Evolutionary conservation across 345 rosid genomes (phyloP).

Genomic region (Salix brachista): DNA sequence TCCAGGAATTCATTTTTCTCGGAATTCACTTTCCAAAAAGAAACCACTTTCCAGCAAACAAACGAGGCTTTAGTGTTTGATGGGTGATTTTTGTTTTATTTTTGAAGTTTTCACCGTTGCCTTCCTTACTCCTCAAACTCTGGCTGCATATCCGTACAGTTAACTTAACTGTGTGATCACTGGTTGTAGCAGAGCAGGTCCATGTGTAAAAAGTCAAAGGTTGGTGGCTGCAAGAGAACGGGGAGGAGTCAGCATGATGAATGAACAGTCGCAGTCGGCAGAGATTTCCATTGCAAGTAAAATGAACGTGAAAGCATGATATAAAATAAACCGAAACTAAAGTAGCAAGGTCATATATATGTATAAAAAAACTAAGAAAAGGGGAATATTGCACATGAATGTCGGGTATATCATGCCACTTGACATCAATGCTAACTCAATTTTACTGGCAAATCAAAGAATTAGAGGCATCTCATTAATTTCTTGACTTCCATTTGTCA

Average conservation of each 20-base stretch:
- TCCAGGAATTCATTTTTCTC: too few species aligned
- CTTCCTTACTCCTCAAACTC: slow-evolving; percentile 32
- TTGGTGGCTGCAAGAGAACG: background rate
- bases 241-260: slow-evolving; percentile 16
- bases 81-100: background rate
- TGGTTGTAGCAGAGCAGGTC: slow-evolving; percentile 3
- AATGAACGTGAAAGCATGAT: background rate
- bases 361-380: too few species aligned
- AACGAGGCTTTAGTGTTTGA: too few species aligned
- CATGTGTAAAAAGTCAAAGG: slow-evolving; percentile 7
- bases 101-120: slow-evolving; percentile 7
- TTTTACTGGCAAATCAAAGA: slow-evolving; percentile 7
- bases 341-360: too few species aligned
- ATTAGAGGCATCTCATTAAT: background rate
- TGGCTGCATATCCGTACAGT: slow-evolving; percentile 23
- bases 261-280: slow-evolving; percentile 37
- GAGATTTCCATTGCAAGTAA: slow-evolving; percentile 23
- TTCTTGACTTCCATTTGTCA: too few species aligned
- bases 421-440: background rate
- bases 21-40: too few species aligned
- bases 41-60: too few species aligned
- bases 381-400: slow-evolving; percentile 14
- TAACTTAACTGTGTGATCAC: slow-evolving; percentile 1
- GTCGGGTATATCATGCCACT: background rate
- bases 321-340: background rate